Evolutionary conservation across 805 yeast genomes (phyloP), one percentile per base, ranked within the genome.

Genomic region (Barnettozyma sucrosica): DNA sequence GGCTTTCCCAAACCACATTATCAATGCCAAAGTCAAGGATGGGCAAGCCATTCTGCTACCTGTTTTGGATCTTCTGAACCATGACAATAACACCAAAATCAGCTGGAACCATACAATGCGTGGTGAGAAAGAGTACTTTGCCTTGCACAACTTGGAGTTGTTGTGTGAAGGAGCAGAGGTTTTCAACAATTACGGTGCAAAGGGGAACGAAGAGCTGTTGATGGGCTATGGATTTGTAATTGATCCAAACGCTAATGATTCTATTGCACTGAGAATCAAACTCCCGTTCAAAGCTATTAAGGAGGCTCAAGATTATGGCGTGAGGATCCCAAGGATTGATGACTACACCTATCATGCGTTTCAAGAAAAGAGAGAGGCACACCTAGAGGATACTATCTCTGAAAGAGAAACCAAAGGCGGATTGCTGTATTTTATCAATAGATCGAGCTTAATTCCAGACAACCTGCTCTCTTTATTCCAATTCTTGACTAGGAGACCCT

Each of bases 111-210:
- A 61, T 39, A 45, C 41, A 2, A 48, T 51, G 3, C 50, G 50
- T 3, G 51, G 21, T 3, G 30, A 23, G 11, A 44, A 23, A 4
- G 61, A 49, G 2, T 58, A 39, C 38, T 61, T 61, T 39, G 41
- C 59, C 2, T 41, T 61, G 38, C 51, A 48, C 13, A 58, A 49
- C 34, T 23, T 43, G 20, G 60, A 55, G 11, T 23, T 41, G 3
- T 32, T 43, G 9, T 20, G 47, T 4, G 53, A 49, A 4, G 67
- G 67, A 1, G 62, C 66, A 1, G 85, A 87, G 59, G 53, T 90
- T 1, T 83, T 66, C 61, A 89, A 90, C 60, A 89, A 89, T 65
- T 89, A 89, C 62, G 97, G 97, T 2, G 83, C 85, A 25, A 90
- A 90, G 61, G 90, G 96, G 2, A 89, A 89, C 58, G 96, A 89